Evolutionary conservation across 2,329 filamentous ascomycete genomes (phyloP), one percentile per base, ranked within the genome.

Genomic region (Berkeleyomyces rouxiae): DNA sequence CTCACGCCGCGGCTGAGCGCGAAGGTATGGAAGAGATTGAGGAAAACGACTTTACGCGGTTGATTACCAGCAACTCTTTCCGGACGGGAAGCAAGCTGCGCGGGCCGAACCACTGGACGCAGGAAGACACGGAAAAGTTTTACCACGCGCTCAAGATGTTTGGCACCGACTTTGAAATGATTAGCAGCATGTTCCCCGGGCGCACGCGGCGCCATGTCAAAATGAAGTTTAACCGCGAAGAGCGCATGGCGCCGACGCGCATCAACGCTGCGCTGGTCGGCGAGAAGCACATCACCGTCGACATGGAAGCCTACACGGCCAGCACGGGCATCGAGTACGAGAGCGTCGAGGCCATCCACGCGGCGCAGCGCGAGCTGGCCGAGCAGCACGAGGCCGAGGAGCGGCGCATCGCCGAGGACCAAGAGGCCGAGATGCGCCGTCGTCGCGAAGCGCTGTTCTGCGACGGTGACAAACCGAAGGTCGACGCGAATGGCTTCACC

Each of bases 81-180:
- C 78, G 81, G 70, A 78, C 77, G 67, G 75, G 75, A 33, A 76
- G 85, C 69, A 85, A 87, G 70, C 74, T 83, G 69, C 74, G 80
- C 72, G 82, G 83, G 63, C 77, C 81, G 36, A 83, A 86, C 67
- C 77, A 80, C 40, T 95, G 89, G 89, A 82, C 78, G 59, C 78
- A 81, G n/a, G 79, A 82, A 10, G 81, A 85, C 65, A 92, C 86
- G 3, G 84, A 87, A 62, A 77, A 82, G 53, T 93, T 93, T 74
- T 93, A 90, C 75, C 80, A 84, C 37, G 85, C 83, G 0, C 77
- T 95, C 1, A 75, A 78, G 63, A 87, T 86, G 78, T 91, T 90
- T 69, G 89, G 89, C 63, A 92, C 87, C 1, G 88, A 92, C 70
- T 95, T 93, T 70, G 80, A 85, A 70, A 88, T 88, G 73, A 90